phyloP scores from a whole-genome alignment of 495 filamentous ascomycete species.

The Hypoxylon fragiforme region DNA sequence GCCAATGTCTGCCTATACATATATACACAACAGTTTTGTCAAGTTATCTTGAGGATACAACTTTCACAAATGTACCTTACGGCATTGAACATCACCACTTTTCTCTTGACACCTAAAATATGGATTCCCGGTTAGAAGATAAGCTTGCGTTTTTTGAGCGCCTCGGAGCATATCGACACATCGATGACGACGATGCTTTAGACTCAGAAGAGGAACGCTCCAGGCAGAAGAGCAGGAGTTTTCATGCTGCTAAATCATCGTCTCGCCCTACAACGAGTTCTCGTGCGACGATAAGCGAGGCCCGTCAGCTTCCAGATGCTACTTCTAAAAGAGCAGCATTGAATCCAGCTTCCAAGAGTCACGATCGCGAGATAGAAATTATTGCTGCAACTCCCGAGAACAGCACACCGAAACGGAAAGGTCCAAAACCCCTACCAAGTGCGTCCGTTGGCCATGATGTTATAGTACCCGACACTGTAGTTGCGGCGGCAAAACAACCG shows the following conservation, averaged over 20 bases:
- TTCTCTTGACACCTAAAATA: conserved; percentile 6
- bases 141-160: conserved; percentile 37
- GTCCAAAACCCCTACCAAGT: background rate
- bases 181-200: conserved; percentile 25
- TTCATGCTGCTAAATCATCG: conserved; percentile 11
- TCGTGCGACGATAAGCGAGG: background rate
- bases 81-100: background rate
- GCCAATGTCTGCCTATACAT: too few relatives aligned
- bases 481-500: conserved; percentile 12
- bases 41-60: too few relatives aligned
- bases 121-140: conserved; percentile 31
- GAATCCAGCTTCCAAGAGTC: conserved; percentile 12
- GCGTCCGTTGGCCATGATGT: conserved; percentile 1
- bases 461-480: conserved; percentile 16
- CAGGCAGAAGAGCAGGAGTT: conserved; percentile 24
- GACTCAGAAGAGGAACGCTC: conserved; percentile 22
- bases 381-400: conserved; percentile 21
- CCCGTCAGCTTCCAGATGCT: background rate
- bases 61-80: conserved; percentile 4
- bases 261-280: background rate
- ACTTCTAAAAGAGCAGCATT: conserved; percentile 5
- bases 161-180: conserved; percentile 11
- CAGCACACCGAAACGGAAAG: conserved; percentile 1
- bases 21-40: too few relatives aligned
- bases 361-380: conserved; percentile 23